Evolutionary conservation across 2,329 filamentous ascomycete genomes (phyloP), one percentile per base, ranked within the genome.

Genomic region (Colletotrichum limetticola): DNA sequence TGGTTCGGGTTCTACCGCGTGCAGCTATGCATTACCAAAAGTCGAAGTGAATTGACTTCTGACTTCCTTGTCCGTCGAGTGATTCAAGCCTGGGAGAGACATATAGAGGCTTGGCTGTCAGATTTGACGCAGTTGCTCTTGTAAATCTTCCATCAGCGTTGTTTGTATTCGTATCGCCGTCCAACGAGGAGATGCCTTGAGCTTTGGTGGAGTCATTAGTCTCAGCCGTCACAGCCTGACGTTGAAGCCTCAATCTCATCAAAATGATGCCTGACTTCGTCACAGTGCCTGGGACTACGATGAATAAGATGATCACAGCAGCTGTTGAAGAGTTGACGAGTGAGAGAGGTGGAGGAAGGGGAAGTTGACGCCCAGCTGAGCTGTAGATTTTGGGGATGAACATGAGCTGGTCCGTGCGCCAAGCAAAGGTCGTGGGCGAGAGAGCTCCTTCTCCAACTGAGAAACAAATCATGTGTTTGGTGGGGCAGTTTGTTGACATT

Each of bases 401-500:
- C n/a, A 11, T 4, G 46, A n/a, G 3, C 0, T 64, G 71, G 61
- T 26, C 71, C 61, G 71, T 73, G 71, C 71, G 16, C 59, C 46
- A 19, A 30, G 19, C 46, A 56, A 56, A 55, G 32, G 49, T 28
- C 35, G 24, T 35, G 19, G 30, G 28, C 7, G 16, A 46, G 26
- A 16, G 2, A n/a, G 26, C 60, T 32, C 42, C 22, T 63, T 24
- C 28, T 63, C 28, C 46, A 62, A 37, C 35, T 37, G 35, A 1
- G 14, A 42, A 52, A 52, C 52, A 46, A 9, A 32, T 49, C 28
- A 61, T 28, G 56, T 61, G 55, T 52, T 73, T 73, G 66, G 66
- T 71, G 71, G 71, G 71, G 71, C 37, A 65, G 7, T 52, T 73
- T 71, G 71, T 73, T 66, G 70, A 73, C 66, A 73, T 53, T 72